Base-by-base conservation (phyloP, 164 flowering plant genomes). In the Aristolochia contorta region DNA sequence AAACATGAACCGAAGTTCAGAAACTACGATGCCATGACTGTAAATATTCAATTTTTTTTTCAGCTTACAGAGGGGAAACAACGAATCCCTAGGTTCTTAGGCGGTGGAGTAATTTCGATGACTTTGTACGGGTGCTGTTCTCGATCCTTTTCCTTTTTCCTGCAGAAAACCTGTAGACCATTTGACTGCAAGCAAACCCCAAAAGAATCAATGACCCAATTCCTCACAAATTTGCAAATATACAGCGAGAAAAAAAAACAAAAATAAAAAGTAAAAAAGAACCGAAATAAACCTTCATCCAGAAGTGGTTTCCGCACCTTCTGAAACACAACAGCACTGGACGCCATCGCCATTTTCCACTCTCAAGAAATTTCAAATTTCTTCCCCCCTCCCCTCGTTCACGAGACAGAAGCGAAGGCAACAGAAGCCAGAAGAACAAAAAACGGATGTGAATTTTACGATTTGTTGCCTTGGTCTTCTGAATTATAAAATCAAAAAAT, bases 21-120 rank as follows among this genome's bases (percentile, higher is more conserved):
- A 37, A 37, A 37, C 12, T 37, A 8, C 7, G 43, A 10, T 4
- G 43, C 10, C 43, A 37, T 10, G 43, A 4, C 12, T 0, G 9
- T 37, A 37, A 37, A 37, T 37, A 6, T 6, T 3, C 43, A 24
- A 53, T 20, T n/a, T 18, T 49, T 49, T 49, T 49, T 18, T 37
- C 23, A 43, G 22, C 65, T 79, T 67, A 91, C 97, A 22, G 82
- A 59, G 60, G 94, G 85, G 57, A 91, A 80, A 79, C 95, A 84
- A 22, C 98, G 91, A 69, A 85, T 55, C 73, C 96, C 96, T n/a
- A 91, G 89, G 69, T 65, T 78, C 74, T 78, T 86, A 41, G 96
- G 91, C 10, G 92, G 96, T 57, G 97, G 96, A 5, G 96, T 80
- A 50, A 88, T 82, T 74, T 84, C 94, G 30, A 86, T 76, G 60